phyloP scores from a whole-genome alignment of 192 early-diverging fungal species.

The Coemansia guatemalensis region DNA sequence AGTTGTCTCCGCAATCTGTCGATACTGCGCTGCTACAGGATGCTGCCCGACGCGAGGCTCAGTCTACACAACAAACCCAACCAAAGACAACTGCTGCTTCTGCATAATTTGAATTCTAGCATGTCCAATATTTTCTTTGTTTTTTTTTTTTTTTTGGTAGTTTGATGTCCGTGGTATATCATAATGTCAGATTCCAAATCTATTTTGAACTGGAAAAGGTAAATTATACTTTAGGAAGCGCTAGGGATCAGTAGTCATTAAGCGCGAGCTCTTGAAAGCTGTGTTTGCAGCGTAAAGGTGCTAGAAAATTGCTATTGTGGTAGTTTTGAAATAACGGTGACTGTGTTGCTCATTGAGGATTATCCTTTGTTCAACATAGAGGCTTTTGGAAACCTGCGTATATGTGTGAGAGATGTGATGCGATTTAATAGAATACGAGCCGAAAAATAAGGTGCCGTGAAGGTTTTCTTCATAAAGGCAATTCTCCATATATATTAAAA shows the following conservation, averaged over 20 bases:
- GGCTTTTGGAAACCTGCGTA: background rate
- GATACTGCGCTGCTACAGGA: constrained; percentile 97
- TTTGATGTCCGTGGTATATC: too few species aligned
- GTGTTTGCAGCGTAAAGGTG: background rate
- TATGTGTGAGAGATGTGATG: background rate
- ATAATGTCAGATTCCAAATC: background rate
- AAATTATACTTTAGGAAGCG: background rate
- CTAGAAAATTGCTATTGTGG: background rate
- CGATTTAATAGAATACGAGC: background rate
- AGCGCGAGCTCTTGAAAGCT: too few species aligned
- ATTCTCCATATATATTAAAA: background rate
- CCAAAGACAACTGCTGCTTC: constrained; percentile 22
- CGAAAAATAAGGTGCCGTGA: background rate
- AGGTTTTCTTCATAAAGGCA: background rate
- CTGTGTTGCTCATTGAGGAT: background rate
- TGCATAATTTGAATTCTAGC: constrained; percentile 12
- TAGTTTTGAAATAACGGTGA: too few species aligned
- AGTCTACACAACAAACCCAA: constrained; percentile 48
- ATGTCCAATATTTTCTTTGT: too few species aligned
- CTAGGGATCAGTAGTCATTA: too few species aligned
- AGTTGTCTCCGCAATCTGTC: constrained; percentile 81
- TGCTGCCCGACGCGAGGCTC: constrained; percentile 90
- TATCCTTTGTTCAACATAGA: background rate
- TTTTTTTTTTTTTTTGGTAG: too few species aligned
- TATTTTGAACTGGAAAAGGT: background rate